Evolutionary conservation across 2,329 filamentous ascomycete genomes (phyloP).

Genomic region (Ascochyta rabiei): DNA sequence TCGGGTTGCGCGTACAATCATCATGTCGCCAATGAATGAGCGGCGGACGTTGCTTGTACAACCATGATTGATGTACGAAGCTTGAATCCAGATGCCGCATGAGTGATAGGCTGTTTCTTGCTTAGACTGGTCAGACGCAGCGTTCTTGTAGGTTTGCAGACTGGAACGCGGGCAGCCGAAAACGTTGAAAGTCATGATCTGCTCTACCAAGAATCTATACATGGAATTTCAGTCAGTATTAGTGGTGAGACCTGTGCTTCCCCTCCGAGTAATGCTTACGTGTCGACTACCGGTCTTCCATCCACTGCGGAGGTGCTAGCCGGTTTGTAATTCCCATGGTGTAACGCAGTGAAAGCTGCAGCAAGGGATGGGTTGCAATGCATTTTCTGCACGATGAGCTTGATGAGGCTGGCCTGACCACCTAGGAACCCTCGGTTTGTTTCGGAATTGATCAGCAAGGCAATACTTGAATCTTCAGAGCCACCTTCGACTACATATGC

Average conservation of each 20-base stretch:
- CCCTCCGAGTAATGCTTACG: constrained; percentile 20
- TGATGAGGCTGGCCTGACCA: constrained; percentile 51
- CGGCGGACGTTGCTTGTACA: too few relatives aligned
- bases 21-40: too few relatives aligned
- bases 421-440: constrained; percentile 44
- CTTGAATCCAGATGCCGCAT: constrained; percentile 50
- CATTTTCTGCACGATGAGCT: constrained; percentile 54
- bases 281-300: constrained; percentile 53
- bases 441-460: constrained; percentile 49
- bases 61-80: constrained; percentile 6
- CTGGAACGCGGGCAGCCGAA: constrained; percentile 48
- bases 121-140: constrained; percentile 4
- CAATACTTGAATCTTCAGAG: constrained; percentile 18
- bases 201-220: constrained; percentile 55
- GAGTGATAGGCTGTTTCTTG: constrained; percentile 3
- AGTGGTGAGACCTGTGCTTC: too few relatives aligned
- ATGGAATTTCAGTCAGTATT: not conserved
- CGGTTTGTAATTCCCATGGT: constrained; percentile 50
- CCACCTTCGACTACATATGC: constrained; percentile 33
- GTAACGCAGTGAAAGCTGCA: constrained; percentile 41
- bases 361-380: constrained; percentile 48
- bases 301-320: constrained; percentile 38
- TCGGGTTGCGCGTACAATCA: too few relatives aligned
- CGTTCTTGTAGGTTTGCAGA: constrained; percentile 16
- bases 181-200: constrained; percentile 52